These are phyloP conservation scores for Fusarium continuum DNA, from an alignment of 2,329 filamentous ascomycete species.

Conservation along the genomic window DNA sequence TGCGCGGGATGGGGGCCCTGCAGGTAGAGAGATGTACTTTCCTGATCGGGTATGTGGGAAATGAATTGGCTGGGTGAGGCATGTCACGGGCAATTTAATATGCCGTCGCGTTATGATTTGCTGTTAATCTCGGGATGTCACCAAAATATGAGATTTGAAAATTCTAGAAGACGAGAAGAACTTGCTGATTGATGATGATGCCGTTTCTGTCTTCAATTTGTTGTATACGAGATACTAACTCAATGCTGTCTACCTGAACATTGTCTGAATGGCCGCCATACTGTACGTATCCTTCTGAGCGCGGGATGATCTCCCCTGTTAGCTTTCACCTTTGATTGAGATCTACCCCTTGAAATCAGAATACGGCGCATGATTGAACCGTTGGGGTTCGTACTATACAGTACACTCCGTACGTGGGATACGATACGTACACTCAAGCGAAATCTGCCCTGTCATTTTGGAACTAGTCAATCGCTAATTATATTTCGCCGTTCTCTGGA, in stretches of 20 bases:
- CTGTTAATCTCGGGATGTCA: conserved; percentile 29
- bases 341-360: conserved; percentile 25
- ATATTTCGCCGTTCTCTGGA: conserved; percentile 14
- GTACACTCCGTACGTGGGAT: neutral
- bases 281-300: conserved; percentile 20
- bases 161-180: conserved; percentile 18
- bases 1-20: neutral
- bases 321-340: conserved; percentile 26
- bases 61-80: conserved; percentile 25
- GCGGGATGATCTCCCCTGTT: conserved; percentile 12
- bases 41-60: conserved; percentile 33
- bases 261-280: no score
- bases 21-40: conserved; percentile 25
- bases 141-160: neutral
- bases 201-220: no score
- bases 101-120: conserved; percentile 26
- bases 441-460: conserved; percentile 11
- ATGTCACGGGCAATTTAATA: conserved; percentile 29
- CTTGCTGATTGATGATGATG: neutral
- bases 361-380: conserved; percentile 3
- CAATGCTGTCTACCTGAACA: no score
- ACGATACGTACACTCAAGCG: neutral
- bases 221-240: no score
- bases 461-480: conserved; percentile 7
- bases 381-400: neutral